Base-by-base conservation (phyloP, 2,329 filamentous ascomycete species). In the Aureobasidium sp. region DNA sequence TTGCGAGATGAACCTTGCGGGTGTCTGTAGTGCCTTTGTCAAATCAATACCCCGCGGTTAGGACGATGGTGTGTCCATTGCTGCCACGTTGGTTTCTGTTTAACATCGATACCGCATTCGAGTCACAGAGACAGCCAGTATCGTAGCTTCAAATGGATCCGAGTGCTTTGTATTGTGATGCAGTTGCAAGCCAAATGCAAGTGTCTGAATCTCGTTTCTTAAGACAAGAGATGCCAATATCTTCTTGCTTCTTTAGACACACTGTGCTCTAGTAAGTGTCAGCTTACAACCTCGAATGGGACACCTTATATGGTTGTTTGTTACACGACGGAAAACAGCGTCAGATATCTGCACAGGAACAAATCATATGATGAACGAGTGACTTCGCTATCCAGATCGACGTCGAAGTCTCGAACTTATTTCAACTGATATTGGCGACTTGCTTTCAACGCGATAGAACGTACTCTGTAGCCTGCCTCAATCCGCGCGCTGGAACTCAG, bases 381-480 rank as follows among this genome's bases (percentile, higher is more conserved):
- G 7, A 22, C 15, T 20, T 22, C 15, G 17, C 29, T 20, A 3
- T 31, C 5, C 41, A 9, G 20, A 25, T 11, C 4, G 14, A 5
- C 5, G 62, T 97, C 92, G 67, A 97, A 88, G 41, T 91, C 91
- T 37, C 92, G 92, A 42, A 8, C 41, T 20, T 78, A 34, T 96
- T 90, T 94, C 36, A n/a, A 29, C 20, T 1, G 6, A 31, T 17
- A 22, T 62, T 39, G 52, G 62, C 34, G 59, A 31, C 9, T 49
- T 14, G 42, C 63, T 53, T 25, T 64, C 61, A 45, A 62, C 49
- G 60, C 31, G 34, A 37, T 6, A 14, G 20, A 51, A 55, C 25
- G 77, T 81, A 92, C 90, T 96, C 75, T 97, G 94, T 78, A 96
- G 90, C 71, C 96, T 96, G 22, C 93, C 94, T 74, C 97, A 93